Percentiles rank a stretch among this genome's conserved stretches.
Evolutionary conservation across 257 asterid species (phyloP).

Genomic region (Solanum chiquidenum): DNA sequence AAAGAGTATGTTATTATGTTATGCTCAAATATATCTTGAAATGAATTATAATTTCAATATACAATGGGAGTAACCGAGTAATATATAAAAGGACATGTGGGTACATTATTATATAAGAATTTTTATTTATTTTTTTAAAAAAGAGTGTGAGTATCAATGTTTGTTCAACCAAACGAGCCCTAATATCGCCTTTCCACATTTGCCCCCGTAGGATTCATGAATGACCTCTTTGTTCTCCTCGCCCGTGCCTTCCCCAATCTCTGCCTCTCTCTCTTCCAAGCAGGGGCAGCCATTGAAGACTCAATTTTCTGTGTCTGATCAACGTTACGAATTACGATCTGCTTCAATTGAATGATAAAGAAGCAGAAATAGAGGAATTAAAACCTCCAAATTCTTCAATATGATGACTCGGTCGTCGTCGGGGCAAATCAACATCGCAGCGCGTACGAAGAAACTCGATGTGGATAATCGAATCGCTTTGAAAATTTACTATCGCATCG

Average conservation of each 20-base stretch:
- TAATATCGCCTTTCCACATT: not conserved
- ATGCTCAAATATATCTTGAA: too few species aligned
- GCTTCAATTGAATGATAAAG: not conserved
- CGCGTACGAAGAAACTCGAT: constrained; percentile 54
- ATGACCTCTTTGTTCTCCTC: not conserved
- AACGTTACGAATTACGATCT: not conserved
- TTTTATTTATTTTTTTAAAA: too few species aligned
- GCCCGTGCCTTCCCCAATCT: not conserved
- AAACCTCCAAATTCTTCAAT: not conserved
- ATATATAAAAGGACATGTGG: not conserved
- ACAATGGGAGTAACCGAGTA: not conserved
- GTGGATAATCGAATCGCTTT: constrained; percentile 66
- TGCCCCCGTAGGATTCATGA: not conserved
- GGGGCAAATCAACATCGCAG: constrained; percentile 49
- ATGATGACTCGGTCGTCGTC: constrained; percentile 45
- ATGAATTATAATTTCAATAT: not conserved
- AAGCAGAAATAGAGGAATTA: not conserved
- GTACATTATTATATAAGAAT: not conserved
- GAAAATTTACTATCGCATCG: constrained; percentile 53
- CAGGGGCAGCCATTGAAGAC: not conserved
- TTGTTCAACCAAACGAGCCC: not conserved
- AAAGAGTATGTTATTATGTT: too few species aligned
- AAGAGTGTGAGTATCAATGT: not conserved
- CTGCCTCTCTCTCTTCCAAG: not conserved
- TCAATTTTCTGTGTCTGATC: not conserved